phyloP scores from a whole-genome alignment of 2,329 filamentous ascomycete species.

The Neofusicoccum umdonicola region DNA sequence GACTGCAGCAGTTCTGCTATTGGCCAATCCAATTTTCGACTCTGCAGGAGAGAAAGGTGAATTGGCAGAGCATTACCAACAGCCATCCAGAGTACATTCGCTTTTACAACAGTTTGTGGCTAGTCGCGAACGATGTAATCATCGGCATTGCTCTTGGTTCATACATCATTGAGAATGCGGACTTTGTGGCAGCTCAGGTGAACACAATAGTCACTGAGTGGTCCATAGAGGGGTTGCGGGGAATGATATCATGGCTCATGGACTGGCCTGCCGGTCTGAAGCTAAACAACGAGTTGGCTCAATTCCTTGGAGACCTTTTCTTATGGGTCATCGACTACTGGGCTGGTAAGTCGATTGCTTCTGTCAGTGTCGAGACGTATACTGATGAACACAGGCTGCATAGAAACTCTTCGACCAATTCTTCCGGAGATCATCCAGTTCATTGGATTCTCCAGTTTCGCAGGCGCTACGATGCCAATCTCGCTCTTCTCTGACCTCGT shows the following conservation, averaged over 20 bases:
- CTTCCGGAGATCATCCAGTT: conserved; percentile 88
- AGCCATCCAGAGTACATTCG: conserved; percentile 97
- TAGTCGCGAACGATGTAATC: conserved; percentile 97
- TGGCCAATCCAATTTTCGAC: conserved; percentile 97
- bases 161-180: conserved; percentile 93
- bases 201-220: conserved; percentile 73
- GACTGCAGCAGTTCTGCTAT: conserved; percentile 96
- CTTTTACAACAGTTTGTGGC: conserved; percentile 98
- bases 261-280: conserved; percentile 93
- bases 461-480: conserved; percentile 94
- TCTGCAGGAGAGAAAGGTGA: conserved; percentile 79
- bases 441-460: conserved; percentile 92
- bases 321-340: conserved; percentile 99
- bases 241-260: conserved; percentile 94
- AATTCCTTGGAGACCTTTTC: conserved; percentile 93
- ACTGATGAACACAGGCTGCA: conserved; percentile 58
- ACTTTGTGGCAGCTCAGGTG: conserved; percentile 77
- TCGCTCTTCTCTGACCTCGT: conserved; percentile 92
- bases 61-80: conserved; percentile 93
- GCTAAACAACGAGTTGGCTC: conserved; percentile 86
- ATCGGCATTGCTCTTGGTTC: conserved; percentile 95
- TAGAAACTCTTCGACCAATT: conserved; percentile 72
- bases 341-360: conserved; percentile 62
- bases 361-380: not conserved
- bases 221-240: conserved; percentile 82